These are phyloP conservation scores for Pisolithus microcarpus DNA, from an alignment of 768 basidiomycete genomes.

Conservation along the genomic window DNA sequence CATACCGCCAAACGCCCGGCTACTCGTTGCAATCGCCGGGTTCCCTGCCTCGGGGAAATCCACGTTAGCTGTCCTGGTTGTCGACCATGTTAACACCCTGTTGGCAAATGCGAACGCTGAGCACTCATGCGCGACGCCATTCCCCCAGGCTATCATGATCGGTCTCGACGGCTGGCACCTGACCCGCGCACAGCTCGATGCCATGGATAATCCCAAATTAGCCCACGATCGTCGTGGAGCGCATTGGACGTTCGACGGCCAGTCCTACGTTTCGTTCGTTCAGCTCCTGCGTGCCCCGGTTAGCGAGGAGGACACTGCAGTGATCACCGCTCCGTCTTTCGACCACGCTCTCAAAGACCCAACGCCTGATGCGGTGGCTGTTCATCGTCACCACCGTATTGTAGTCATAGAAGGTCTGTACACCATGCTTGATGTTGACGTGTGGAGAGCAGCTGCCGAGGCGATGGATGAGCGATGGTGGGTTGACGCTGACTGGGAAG, in stretches of 20 bases:
- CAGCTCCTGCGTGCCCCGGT: slow-evolving; percentile 40
- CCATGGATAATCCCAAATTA: slow-evolving; percentile 64
- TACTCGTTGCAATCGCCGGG: slow-evolving; percentile 69
- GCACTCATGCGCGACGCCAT: not conserved
- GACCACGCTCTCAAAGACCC: slow-evolving; percentile 88
- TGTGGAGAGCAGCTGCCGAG: slow-evolving; percentile 62
- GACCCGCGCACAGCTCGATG: slow-evolving; percentile 68
- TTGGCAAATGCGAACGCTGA: slow-evolving; percentile 14
- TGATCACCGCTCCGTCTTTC: slow-evolving; percentile 73
- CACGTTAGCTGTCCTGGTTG: slow-evolving; percentile 56
- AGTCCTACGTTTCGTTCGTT: slow-evolving; percentile 65
- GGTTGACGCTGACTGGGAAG: slow-evolving; percentile 49
- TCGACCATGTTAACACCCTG: slow-evolving; percentile 43
- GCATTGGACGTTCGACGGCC: slow-evolving; percentile 87
- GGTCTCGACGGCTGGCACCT: slow-evolving; percentile 93
- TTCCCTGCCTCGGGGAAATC: slow-evolving; percentile 88
- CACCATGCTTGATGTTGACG: slow-evolving; percentile 60
- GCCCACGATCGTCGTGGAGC: slow-evolving; percentile 78
- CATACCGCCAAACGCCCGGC: slow-evolving; percentile 28
- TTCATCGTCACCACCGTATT: slow-evolving; percentile 63
- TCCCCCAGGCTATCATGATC: slow-evolving; percentile 50
- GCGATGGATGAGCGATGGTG: slow-evolving; percentile 77
- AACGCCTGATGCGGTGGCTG: slow-evolving; percentile 45
- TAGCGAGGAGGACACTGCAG: slow-evolving; percentile 11
- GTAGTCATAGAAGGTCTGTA: slow-evolving; percentile 91